Conservation (phyloP, 768 basidiomycete species). For the Suillus clintonianus region DNA sequence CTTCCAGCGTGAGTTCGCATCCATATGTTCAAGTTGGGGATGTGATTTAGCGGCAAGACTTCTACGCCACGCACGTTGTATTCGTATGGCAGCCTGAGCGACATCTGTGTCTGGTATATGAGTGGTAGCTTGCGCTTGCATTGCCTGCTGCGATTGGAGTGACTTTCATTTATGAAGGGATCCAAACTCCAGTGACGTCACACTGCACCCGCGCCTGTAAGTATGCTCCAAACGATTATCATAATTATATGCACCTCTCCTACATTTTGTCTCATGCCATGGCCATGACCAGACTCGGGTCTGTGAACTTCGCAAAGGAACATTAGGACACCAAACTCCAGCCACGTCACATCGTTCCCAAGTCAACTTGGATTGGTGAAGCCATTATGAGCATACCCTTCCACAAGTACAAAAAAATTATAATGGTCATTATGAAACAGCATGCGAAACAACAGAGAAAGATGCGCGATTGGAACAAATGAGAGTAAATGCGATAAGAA, state of each 20-base stretch:
- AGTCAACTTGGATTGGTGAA: slow-evolving; percentile 25
- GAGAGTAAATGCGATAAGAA: slow-evolving; percentile 24
- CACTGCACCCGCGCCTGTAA: not conserved
- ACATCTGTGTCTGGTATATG: not conserved
- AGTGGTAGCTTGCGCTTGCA: not conserved
- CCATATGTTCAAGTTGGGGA: not conserved
- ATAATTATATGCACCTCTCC: no score
- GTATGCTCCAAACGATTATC: no score
- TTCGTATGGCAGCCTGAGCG: slow-evolving; percentile 36
- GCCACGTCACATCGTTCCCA: not conserved
- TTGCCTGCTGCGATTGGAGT: not conserved
- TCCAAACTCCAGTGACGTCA: slow-evolving; percentile 1
- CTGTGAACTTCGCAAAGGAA: not conserved
- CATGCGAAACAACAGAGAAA: slow-evolving; percentile 9
- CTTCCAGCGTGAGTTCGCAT: slow-evolving; percentile 24
- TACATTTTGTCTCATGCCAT: no score
- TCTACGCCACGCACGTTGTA: slow-evolving; percentile 43
- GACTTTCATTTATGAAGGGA: not conserved
- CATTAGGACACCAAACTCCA: not conserved
- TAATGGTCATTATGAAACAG: slow-evolving; percentile 33
- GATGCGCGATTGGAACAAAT: slow-evolving; percentile 15
- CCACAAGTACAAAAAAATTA: slow-evolving; percentile 32
- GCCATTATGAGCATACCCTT: slow-evolving; percentile 26
- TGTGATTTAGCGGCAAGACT: slow-evolving; percentile 17
- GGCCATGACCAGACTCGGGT: no score